These are phyloP conservation scores for Backusella sp. DNA, from an alignment of 192 early-diverging fungal genomes.

Conservation along the genomic window DNA sequence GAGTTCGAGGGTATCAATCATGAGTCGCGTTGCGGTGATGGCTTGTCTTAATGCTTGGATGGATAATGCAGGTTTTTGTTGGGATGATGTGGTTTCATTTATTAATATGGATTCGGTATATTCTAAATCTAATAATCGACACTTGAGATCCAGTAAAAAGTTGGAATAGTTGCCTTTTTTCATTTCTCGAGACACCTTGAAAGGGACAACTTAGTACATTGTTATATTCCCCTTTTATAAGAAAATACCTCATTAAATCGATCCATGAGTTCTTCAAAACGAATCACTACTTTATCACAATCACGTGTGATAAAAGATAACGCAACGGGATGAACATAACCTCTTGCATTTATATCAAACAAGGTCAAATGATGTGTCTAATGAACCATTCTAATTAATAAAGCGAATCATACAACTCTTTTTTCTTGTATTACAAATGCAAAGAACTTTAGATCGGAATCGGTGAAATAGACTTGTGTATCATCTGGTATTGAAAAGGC, in stretches of 20 bases:
- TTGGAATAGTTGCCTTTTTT: slow-evolving; percentile 52
- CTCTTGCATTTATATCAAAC: slow-evolving; percentile 54
- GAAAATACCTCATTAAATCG: slow-evolving; percentile 38
- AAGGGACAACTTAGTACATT: too few relatives aligned
- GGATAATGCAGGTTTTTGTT: slow-evolving; percentile 17
- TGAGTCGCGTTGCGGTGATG: slow-evolving; percentile 13
- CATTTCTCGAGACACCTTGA: slow-evolving; percentile 38
- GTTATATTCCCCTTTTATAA: too few relatives aligned
- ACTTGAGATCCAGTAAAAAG: slow-evolving; percentile 47
- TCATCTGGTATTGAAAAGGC: slow-evolving; percentile 50
- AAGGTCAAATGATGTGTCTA: slow-evolving; percentile 54
- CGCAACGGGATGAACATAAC: slow-evolving; percentile 50
- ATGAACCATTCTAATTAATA: background rate
- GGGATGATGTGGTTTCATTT: background rate
- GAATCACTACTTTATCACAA: slow-evolving; percentile 42
- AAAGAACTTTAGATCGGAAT: slow-evolving; percentile 47
- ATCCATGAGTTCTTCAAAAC: slow-evolving; percentile 43
- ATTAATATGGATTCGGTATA: slow-evolving; percentile 31
- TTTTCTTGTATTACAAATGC: slow-evolving; percentile 43
- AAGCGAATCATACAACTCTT: background rate
- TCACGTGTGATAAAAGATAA: slow-evolving; percentile 50
- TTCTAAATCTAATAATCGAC: slow-evolving; percentile 46
- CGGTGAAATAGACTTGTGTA: slow-evolving; percentile 50
- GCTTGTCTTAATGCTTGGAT: slow-evolving; percentile 30
- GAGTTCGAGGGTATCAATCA: slow-evolving; percentile 32